A percentile compares a stretch with the other conserved stretches of the same genome.
Evolutionary conservation across 495 filamentous ascomycete species (phyloP).

Genomic region (Cairneyella variabilis): DNA sequence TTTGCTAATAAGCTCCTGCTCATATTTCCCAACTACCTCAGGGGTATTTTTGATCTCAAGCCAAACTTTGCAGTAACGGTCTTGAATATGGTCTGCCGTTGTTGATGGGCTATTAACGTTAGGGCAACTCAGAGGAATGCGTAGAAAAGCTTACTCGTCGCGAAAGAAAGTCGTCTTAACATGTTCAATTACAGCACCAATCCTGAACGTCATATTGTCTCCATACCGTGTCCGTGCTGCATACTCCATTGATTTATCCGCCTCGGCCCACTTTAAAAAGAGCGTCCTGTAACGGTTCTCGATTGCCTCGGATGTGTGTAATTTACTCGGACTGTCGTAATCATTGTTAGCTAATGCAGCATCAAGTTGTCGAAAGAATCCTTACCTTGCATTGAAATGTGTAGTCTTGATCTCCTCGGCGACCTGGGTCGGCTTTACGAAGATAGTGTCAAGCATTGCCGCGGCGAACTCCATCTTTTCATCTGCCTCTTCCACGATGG

Average conservation of each 20-base stretch:
- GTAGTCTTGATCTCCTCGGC: neutral
- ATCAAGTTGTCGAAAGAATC: neutral
- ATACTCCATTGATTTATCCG: neutral
- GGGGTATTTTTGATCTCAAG: neutral
- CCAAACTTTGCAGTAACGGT: neutral
- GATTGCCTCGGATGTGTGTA: neutral
- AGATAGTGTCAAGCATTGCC: neutral
- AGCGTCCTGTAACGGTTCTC: neutral
- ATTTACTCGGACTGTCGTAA: neutral
- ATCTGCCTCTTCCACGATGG: neutral
- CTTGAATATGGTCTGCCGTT: neutral
- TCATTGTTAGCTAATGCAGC: neutral
- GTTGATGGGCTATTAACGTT: neutral
- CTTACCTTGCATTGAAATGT: neutral
- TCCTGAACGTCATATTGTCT: neutral
- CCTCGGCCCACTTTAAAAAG: neutral
- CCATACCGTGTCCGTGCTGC: neutral
- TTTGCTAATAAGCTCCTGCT: neutral
- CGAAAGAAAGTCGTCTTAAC: neutral
- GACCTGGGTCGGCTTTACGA: neutral
- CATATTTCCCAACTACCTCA: neutral
- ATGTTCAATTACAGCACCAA: neutral
- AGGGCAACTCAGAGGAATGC: neutral
- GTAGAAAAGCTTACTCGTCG: neutral
- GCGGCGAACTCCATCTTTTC: neutral